Evolutionary conservation across 1,284 basidiomycete species (phyloP).

Genomic region (Apiotrichum mycotoxinovorans): DNA sequence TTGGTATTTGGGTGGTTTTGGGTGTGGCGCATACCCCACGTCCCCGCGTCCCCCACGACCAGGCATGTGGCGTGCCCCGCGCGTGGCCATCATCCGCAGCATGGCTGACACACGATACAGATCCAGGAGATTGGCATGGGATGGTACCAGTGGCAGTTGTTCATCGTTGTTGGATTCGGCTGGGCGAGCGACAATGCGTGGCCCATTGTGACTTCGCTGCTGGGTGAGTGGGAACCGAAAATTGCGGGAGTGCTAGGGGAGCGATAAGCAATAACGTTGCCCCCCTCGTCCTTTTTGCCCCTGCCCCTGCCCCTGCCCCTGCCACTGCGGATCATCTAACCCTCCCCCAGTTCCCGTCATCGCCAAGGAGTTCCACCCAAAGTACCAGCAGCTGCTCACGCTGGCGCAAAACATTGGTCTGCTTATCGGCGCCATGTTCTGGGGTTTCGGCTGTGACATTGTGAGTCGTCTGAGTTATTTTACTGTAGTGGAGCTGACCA

Average conservation of each 20-base stretch:
- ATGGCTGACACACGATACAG: slow-evolving; percentile 7
- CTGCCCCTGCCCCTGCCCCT: too few species aligned
- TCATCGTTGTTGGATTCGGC: slow-evolving; percentile 55
- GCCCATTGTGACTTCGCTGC: slow-evolving; percentile 30
- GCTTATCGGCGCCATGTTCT: slow-evolving; percentile 47
- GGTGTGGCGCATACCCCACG: too few species aligned
- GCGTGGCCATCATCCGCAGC: too few species aligned
- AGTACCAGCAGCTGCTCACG: slow-evolving; percentile 25
- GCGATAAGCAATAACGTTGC: too few species aligned
- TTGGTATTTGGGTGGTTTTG: too few species aligned
- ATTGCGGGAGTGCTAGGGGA: not conserved
- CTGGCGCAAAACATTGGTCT: slow-evolving; percentile 39
- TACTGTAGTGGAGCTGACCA: slow-evolving; percentile 22
- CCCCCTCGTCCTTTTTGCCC: too few species aligned
- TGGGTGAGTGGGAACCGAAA: not conserved
- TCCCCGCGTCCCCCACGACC: too few species aligned
- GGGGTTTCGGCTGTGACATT: slow-evolving; percentile 54
- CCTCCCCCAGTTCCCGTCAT: slow-evolving; percentile 50
- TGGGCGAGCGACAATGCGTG: slow-evolving; percentile 50
- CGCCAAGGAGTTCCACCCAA: slow-evolving; percentile 50
- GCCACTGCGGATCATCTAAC: too few species aligned
- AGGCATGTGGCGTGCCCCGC: too few species aligned
- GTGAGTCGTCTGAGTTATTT: not conserved
- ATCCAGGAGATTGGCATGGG: slow-evolving; percentile 59
- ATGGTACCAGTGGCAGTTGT: slow-evolving; percentile 61